Conservation (phyloP, 2,329 filamentous ascomycete species). For the Fulvia fulva region DNA sequence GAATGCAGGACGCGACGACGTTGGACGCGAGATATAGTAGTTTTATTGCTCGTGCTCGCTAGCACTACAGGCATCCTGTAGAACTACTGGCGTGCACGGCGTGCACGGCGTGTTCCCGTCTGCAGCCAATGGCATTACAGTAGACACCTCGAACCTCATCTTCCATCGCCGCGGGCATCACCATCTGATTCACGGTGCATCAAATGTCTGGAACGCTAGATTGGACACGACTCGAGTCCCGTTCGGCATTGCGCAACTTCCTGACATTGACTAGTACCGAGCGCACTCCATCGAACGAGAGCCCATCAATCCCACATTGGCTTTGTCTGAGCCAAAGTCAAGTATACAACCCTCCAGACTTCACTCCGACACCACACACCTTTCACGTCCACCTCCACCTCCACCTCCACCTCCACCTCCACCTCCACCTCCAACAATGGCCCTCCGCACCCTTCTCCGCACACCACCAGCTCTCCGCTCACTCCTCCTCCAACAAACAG, state of each 20-base stretch:
- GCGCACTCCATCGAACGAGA: not conserved
- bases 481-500: constrained; percentile 23
- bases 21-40: too few species aligned
- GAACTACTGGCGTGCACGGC: too few species aligned
- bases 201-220: not conserved
- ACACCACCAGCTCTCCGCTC: constrained; percentile 25
- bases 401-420: constrained; percentile 25
- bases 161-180: not conserved
- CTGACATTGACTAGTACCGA: not conserved
- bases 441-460: constrained; percentile 27
- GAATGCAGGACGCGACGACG: too few species aligned
- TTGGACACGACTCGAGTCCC: not conserved
- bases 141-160: not conserved
- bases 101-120: not conserved
- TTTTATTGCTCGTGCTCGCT: too few species aligned
- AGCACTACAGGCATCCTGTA: too few species aligned
- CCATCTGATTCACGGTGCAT: too few species aligned
- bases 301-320: not conserved
- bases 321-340: not conserved
- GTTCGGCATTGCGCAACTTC: not conserved
- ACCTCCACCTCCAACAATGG: constrained; percentile 9
- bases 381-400: not conserved
- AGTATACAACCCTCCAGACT: not conserved
- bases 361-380: not conserved
- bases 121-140: not conserved